Percentiles rank a stretch among this genome's conserved stretches.
Conservation (phyloP, 495 filamentous ascomycete genomes). For the Penicillium turbatum region DNA sequence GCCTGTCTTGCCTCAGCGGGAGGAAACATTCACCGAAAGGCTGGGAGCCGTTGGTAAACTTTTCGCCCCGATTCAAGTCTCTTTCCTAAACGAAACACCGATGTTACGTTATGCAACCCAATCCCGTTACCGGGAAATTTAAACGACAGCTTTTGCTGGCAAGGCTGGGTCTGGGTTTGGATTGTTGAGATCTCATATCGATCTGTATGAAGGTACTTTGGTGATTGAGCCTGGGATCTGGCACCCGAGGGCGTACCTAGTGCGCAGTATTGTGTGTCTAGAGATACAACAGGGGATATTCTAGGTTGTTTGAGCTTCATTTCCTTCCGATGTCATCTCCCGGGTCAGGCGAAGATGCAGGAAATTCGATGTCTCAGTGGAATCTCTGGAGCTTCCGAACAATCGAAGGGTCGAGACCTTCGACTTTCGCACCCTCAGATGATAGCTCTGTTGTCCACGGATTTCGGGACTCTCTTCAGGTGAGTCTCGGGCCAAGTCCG, state of each 20-base stretch:
- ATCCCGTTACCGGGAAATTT: conserved; percentile 25
- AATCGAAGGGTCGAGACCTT: conserved; percentile 6
- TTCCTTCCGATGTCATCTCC: conserved; percentile 7
- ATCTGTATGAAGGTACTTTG: conserved; percentile 5
- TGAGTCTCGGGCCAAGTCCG: neutral
- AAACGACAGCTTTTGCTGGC: conserved; percentile 2
- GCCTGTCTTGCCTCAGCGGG: neutral
- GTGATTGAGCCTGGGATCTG: conserved; percentile 4
- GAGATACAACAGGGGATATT: neutral
- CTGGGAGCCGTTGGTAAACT: conserved; percentile 12
- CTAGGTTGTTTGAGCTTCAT: neutral
- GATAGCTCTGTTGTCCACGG: neutral
- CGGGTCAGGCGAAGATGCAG: conserved; percentile 5
- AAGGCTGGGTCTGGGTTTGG: conserved; percentile 5
- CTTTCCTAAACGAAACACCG: conserved; percentile 22
- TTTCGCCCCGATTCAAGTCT: conserved; percentile 17
- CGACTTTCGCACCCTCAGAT: neutral
- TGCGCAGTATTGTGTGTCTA: neutral
- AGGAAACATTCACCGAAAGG: neutral
- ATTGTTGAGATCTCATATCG: conserved; percentile 2
- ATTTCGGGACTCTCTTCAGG: neutral
- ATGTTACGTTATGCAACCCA: conserved; percentile 30
- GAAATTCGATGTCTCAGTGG: neutral
- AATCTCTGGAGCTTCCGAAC: neutral
- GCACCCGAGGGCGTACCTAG: neutral